Percentiles rank a stretch among this genome's conserved stretches.
These are phyloP conservation scores for Flaveria linearis DNA, from an alignment of 129 eudicot species.

Conservation along the genomic window DNA sequence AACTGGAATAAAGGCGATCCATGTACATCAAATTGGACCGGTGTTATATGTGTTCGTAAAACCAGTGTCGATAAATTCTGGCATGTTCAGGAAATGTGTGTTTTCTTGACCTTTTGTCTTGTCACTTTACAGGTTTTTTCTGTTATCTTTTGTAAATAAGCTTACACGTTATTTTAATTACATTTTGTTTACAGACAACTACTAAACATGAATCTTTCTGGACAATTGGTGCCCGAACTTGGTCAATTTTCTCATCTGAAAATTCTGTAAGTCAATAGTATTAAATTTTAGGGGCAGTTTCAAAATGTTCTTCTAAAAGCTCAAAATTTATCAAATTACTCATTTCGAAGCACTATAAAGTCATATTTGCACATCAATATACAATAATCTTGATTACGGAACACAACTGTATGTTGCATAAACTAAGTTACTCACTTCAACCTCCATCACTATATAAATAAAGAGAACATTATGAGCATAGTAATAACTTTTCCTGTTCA, in stretches of 20 bases:
- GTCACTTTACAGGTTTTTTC: neutral
- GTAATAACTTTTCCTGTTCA: neutral
- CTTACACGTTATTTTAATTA: constrained; percentile 14
- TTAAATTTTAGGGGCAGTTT: neutral
- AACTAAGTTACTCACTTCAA: neutral
- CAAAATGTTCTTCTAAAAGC: neutral
- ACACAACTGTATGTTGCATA: neutral
- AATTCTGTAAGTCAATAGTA: constrained; percentile 62
- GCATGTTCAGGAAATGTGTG: constrained; percentile 74
- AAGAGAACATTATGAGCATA: neutral
- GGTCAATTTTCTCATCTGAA: constrained; percentile 65
- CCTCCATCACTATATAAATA: neutral
- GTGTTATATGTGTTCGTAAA: constrained; percentile 55
- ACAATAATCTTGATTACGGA: no score
- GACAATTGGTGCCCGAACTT: constrained; percentile 78
- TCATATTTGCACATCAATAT: neutral
- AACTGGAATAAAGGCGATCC: constrained; percentile 82
- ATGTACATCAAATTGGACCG: constrained; percentile 76
- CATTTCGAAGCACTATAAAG: neutral
- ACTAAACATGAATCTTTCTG: constrained; percentile 71
- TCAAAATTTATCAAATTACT: constrained; percentile 3
- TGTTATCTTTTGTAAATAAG: neutral
- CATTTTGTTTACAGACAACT: constrained; percentile 55
- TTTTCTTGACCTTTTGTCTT: constrained; percentile 14
- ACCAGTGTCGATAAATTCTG: constrained; percentile 46